Evolutionary conservation across 768 basidiomycete species (phyloP).

Genomic region (Pleurotus tuber-regium): DNA sequence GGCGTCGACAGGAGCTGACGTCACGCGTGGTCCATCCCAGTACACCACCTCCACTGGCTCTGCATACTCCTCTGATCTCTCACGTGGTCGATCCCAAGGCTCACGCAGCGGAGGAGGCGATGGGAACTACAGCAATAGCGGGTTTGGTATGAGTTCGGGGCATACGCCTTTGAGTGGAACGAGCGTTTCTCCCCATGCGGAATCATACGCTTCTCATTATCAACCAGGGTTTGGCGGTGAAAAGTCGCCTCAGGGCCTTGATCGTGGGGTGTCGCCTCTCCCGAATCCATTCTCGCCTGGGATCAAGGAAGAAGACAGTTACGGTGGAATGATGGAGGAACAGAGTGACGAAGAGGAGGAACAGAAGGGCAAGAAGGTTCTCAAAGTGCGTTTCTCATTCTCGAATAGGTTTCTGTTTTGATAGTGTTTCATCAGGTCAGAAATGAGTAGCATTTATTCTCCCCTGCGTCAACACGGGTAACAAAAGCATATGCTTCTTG

Average conservation of each 20-base stretch:
- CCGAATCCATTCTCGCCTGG: constrained; percentile 14
- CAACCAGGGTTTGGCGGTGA: constrained; percentile 7
- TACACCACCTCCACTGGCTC: constrained; percentile 7
- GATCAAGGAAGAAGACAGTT: constrained; percentile 3
- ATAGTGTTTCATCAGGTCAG: constrained; percentile 19
- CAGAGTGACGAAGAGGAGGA: constrained; percentile 11
- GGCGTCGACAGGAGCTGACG: constrained; percentile 11
- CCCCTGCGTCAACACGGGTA: neutral
- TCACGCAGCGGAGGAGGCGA: neutral
- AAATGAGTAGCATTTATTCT: constrained; percentile 17
- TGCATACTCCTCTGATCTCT: constrained; percentile 10
- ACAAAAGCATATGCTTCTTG: neutral
- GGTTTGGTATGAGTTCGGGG: constrained; percentile 2
- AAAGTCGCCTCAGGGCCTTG: neutral
- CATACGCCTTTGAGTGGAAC: neutral
- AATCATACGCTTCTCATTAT: constrained; percentile 13
- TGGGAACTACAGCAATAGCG: neutral
- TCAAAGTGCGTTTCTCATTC: constrained; percentile 28
- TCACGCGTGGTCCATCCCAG: constrained; percentile 16
- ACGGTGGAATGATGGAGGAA: constrained; percentile 18
- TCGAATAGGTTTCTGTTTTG: neutral
- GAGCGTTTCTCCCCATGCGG: neutral
- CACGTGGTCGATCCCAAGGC: constrained; percentile 13
- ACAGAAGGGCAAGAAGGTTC: constrained; percentile 23
- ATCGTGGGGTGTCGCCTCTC: neutral